Percentiles rank a stretch among this genome's conserved stretches.
These are phyloP conservation scores for Tylopilus intermedius DNA, from an alignment of 768 basidiomycete genomes.

Conservation along the genomic window DNA sequence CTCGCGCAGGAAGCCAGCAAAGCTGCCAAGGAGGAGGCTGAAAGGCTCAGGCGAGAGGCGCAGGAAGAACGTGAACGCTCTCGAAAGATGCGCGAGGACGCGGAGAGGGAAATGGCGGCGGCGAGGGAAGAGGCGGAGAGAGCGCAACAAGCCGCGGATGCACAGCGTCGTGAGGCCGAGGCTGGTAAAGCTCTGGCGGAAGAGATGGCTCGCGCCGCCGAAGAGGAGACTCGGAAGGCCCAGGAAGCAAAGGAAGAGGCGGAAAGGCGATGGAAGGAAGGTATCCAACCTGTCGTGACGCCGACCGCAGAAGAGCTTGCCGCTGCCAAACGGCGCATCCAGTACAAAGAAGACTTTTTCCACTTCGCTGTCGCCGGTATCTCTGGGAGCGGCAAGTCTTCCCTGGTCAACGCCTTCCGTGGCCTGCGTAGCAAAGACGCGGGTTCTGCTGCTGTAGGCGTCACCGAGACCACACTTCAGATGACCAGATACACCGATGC, in stretches of 20 bases:
- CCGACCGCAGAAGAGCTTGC: conserved; percentile 12
- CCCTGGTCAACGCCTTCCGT: conserved; percentile 34
- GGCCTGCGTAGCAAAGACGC: conserved; percentile 23
- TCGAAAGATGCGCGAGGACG: conserved; percentile 13
- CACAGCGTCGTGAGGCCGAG: conserved; percentile 18
- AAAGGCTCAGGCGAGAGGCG: conserved; percentile 8
- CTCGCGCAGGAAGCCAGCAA: conserved; percentile 8
- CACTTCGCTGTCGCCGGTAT: conserved; percentile 34
- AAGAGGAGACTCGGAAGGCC: conserved; percentile 16
- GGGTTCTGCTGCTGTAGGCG: conserved; percentile 15
- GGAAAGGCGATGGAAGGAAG: conserved; percentile 16
- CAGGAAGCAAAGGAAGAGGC: conserved; percentile 15
- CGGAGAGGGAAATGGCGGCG: conserved; percentile 9
- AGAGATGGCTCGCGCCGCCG: conserved; percentile 7
- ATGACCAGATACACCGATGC: conserved; percentile 15
- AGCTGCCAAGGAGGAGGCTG: conserved; percentile 17
- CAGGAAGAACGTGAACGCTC: conserved; percentile 14
- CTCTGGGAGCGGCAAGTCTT: conserved; percentile 36
- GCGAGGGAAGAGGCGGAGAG: conserved; percentile 13
- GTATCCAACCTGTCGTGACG: conserved; percentile 20
- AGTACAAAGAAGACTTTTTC: conserved; percentile 25
- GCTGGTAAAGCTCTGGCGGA: conserved; percentile 17
- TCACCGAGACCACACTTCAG: conserved; percentile 18
- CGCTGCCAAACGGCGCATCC: conserved; percentile 16
- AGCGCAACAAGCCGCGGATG: conserved; percentile 13